Conservation (phyloP, 257 asterid genomes). For the Leptodermis oblonga region DNA sequence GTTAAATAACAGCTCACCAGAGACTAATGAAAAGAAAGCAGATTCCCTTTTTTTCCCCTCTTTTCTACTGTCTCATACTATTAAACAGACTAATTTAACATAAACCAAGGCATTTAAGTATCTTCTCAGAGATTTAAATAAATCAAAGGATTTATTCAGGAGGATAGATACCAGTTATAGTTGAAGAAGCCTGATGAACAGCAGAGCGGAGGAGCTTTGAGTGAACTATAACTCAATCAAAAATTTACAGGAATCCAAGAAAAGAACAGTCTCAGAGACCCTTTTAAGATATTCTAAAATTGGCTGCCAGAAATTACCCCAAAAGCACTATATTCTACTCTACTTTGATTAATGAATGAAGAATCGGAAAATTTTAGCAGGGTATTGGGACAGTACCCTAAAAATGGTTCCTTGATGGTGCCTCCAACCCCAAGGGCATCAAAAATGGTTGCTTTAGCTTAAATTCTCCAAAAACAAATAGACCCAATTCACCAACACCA, state of each 20-base stretch:
- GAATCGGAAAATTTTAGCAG: no score
- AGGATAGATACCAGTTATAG: constrained; percentile 24
- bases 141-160: constrained; percentile 24
- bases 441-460: constrained; percentile 41
- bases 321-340: no score
- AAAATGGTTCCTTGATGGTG: no score
- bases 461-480: constrained; percentile 34
- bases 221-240: constrained; percentile 32
- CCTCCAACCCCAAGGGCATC: constrained; percentile 36
- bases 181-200: constrained; percentile 9
- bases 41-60: constrained; percentile 58
- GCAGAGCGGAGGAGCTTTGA: no score
- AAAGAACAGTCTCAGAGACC: no score
- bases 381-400: no score
- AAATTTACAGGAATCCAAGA: no score
- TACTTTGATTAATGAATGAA: no score
- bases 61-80: constrained; percentile 9
- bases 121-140: constrained; percentile 20
- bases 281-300: no score
- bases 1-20: constrained; percentile 64
- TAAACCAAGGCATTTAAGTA: constrained; percentile 9
- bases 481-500: constrained; percentile 47
- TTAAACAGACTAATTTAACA: constrained; percentile 10
- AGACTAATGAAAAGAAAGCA: constrained; percentile 58
- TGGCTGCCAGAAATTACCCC: no score